Evolutionary conservation across 1,284 basidiomycete genomes (phyloP).

Genomic region (Moniliella sp.): DNA sequence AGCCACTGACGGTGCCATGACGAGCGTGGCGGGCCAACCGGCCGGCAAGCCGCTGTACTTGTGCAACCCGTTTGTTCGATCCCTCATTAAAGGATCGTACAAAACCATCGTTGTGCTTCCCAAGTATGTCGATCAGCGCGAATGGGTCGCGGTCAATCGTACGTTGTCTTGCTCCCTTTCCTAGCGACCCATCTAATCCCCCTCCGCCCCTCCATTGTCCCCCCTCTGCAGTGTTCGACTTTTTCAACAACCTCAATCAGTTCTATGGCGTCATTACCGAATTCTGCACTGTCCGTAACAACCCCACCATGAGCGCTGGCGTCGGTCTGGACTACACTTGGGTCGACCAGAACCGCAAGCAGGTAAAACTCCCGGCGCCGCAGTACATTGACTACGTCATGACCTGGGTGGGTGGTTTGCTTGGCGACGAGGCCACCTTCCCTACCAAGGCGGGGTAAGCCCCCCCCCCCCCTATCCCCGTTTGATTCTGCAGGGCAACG

Average conservation of each 20-base stretch:
- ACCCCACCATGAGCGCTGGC: constrained; percentile 83
- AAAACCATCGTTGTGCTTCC: constrained; percentile 94
- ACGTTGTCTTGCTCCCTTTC: constrained; percentile 26
- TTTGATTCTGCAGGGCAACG: background rate
- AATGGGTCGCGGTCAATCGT: constrained; percentile 97
- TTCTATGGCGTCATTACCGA: constrained; percentile 90
- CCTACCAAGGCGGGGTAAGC: constrained; percentile 58
- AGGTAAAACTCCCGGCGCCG: constrained; percentile 74
- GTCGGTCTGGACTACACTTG: constrained; percentile 83
- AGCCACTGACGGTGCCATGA: background rate
- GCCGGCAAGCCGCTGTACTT: constrained; percentile 26
- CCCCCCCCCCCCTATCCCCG: background rate
- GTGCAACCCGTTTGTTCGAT: constrained; percentile 57
- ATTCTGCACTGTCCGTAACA: constrained; percentile 70
- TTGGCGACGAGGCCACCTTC: constrained; percentile 77
- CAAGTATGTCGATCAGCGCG: constrained; percentile 45
- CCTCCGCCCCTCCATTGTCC: background rate
- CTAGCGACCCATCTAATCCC: background rate
- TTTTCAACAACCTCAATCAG: constrained; percentile 79
- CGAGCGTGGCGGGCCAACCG: constrained; percentile 3
- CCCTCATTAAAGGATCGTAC: constrained; percentile 90
- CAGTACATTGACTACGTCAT: constrained; percentile 98
- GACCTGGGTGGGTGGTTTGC: constrained; percentile 85
- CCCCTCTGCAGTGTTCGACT: constrained; percentile 27
- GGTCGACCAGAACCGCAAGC: constrained; percentile 66